Conservation (phyloP, 164 flowering plant species). For the Kalanchoe fedtschenkoi region DNA sequence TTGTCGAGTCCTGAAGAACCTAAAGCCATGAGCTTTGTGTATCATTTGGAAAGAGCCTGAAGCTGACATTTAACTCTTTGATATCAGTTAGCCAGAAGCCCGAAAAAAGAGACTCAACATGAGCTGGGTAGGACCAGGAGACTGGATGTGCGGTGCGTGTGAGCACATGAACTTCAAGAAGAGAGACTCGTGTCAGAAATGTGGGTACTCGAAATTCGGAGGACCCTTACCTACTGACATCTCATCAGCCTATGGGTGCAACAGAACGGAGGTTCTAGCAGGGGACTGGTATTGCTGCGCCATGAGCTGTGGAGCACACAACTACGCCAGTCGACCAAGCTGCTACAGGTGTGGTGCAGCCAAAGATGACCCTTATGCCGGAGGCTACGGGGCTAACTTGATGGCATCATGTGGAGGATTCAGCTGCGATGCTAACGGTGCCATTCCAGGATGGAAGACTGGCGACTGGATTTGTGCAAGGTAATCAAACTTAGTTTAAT, state of each 20-base stretch:
- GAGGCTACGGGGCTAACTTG: slow-evolving; percentile 11
- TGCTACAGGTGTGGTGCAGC: slow-evolving; percentile 35
- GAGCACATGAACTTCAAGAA: slow-evolving; percentile 56
- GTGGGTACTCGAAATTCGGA: slow-evolving; percentile 41
- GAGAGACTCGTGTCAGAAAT: slow-evolving; percentile 46
- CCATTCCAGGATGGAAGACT: slow-evolving; percentile 53
- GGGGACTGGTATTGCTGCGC: slow-evolving; percentile 69
- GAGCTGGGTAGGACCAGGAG: slow-evolving; percentile 44
- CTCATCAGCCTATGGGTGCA: slow-evolving; percentile 8
- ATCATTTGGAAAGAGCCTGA: background rate
- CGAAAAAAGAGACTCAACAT: slow-evolving; percentile 13
- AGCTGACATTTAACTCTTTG: background rate
- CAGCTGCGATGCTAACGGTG: slow-evolving; percentile 17
- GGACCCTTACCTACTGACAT: slow-evolving; percentile 19
- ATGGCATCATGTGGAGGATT: slow-evolving; percentile 10
- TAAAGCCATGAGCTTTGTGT: background rate
- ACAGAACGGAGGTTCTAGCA: slow-evolving; percentile 31
- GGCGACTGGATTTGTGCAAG: slow-evolving; percentile 68
- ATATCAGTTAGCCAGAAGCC: background rate
- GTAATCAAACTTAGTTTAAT: slow-evolving; percentile 18
- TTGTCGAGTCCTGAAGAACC: background rate
- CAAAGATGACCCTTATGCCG: slow-evolving; percentile 10
- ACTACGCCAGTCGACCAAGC: slow-evolving; percentile 42
- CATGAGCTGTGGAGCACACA: slow-evolving; percentile 51
- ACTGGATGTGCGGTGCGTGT: slow-evolving; percentile 63